Evolutionary conservation across 1,139 yeast species (phyloP).

Genomic region (Lodderomyces metapsilosis): DNA sequence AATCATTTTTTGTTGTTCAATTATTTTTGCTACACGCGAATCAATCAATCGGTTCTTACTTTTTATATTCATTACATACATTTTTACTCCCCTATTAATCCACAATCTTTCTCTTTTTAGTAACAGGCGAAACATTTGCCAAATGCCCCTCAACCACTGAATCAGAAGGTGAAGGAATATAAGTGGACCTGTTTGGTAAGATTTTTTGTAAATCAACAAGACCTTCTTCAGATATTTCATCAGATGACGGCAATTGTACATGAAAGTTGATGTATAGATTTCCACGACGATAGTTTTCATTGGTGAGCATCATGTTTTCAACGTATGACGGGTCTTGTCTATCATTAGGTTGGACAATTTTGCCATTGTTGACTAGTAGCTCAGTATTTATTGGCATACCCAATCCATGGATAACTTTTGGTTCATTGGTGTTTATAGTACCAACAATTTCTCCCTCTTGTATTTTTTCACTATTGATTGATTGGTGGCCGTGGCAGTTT

Average conservation of each 20-base stretch:
- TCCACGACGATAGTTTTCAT: constrained; percentile 27
- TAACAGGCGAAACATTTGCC: constrained; percentile 25
- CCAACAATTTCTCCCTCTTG: constrained; percentile 49
- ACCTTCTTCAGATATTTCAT: constrained; percentile 26
- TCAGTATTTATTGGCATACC: constrained; percentile 65
- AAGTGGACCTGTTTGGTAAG: constrained; percentile 20
- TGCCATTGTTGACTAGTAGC: constrained; percentile 24
- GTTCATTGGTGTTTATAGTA: constrained; percentile 41
- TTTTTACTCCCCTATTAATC: background rate
- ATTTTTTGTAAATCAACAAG: constrained; percentile 23
- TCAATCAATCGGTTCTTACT: no score
- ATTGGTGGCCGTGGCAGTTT: constrained; percentile 37
- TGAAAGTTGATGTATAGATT: constrained; percentile 44
- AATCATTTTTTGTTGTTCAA: background rate
- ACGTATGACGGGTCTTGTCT: background rate
- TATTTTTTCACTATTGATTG: constrained; percentile 26
- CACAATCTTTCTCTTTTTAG: constrained; percentile 2
- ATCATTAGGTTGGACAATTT: constrained; percentile 13
- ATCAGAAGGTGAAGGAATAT: constrained; percentile 7
- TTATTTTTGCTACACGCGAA: no score
- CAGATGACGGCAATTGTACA: constrained; percentile 33
- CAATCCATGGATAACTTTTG: constrained; percentile 47
- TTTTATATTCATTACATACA: background rate
- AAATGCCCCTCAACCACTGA: constrained; percentile 21
- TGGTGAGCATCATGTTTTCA: background rate